Conservation (phyloP, 306 rosid genomes). For the Ammopiptanthus mongolicus region DNA sequence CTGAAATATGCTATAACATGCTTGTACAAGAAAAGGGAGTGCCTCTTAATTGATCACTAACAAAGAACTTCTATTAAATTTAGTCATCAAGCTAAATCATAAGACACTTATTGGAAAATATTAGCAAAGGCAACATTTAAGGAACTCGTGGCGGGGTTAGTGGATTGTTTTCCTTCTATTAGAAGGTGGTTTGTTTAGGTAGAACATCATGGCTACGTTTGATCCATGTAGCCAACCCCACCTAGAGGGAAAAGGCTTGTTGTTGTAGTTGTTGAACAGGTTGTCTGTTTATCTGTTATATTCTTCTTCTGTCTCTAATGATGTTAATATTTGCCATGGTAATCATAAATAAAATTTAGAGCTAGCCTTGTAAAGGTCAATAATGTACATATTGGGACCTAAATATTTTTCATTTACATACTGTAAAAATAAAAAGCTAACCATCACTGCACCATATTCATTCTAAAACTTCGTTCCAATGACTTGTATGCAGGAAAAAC, state of each 20-base stretch:
- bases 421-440: not conserved
- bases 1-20: not conserved
- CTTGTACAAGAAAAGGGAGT: constrained; percentile 13
- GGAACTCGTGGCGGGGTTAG: not conserved
- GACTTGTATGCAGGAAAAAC: not conserved
- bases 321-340: not conserved
- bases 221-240: too few relatives aligned
- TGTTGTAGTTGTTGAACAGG: not conserved
- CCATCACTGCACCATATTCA: not conserved
- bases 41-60: not conserved
- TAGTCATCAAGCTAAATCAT: constrained; percentile 14
- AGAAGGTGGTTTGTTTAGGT: not conserved
- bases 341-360: not conserved
- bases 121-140: constrained; percentile 3
- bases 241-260: too few relatives aligned
- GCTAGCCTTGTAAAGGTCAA: not conserved
- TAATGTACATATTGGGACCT: not conserved
- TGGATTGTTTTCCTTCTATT: not conserved
- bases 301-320: not conserved
- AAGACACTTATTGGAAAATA: not conserved
- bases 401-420: not conserved
- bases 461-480: not conserved
- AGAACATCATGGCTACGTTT: too few relatives aligned
- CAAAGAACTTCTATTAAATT: not conserved
- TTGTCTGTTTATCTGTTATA: not conserved